Evolutionary conservation across 106 monocot genomes (phyloP), one percentile per base, ranked within the genome.

Genomic region (Amphibolis antarctica): DNA sequence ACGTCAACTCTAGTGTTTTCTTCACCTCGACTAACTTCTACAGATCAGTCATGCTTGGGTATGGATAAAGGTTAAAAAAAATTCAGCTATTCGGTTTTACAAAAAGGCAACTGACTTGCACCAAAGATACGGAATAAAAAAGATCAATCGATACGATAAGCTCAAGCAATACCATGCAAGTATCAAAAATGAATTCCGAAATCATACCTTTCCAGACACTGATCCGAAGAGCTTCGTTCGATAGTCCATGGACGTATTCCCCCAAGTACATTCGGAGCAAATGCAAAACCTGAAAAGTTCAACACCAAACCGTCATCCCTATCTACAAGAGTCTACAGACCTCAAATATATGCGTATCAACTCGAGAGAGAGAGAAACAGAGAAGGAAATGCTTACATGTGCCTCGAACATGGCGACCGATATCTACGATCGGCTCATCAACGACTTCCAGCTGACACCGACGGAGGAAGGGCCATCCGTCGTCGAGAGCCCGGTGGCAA

Each of bases 211-310:
- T 82, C 98, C 98, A 98, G 60, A 98, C 98, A 78, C 98, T 98
- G 53, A 98, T 87, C 71, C 86, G 63, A 71, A 98, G 83, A 66
- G 91, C 85, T 79, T 98, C 98, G 74, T 60, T 59, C 28, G 98
- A 98, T 48, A 98, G 85, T 21, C 98, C 98, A 65, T 98, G 90
- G 18, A 98, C 84, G 81, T 98, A 98, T 65, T 91, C 98, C 21
- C 91, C 98, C 67, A 98, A 49, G 61, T 98, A 91, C 72, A 82
- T 98, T 28, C 82, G 79, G 26, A 98, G 90, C 69, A 98, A 66
- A 80, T 84, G 73, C 50, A 90, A 60, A 76, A 88, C 87, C 98
- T 98, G 52, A 17, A 42, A 43, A 54, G 17, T 25, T 44, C 28
- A 61, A 42, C 9, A 58, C 61, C 44, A 9, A 66, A 70, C n/a